Evolutionary conservation across 495 filamentous ascomycete species (phyloP), one percentile per base, ranked within the genome.

Genomic region (Penicillium herquei): DNA sequence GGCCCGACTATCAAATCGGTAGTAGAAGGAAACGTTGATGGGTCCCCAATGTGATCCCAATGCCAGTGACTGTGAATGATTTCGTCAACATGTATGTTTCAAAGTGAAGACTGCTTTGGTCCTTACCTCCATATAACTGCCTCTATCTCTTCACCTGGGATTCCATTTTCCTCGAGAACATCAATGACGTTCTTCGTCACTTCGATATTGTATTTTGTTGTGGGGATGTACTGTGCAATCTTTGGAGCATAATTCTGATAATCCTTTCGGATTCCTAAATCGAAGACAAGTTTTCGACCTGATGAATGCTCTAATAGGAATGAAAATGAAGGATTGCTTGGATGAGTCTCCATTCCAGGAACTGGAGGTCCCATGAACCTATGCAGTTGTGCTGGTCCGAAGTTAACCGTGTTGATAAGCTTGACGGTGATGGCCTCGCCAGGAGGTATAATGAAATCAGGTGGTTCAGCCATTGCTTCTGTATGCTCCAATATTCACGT

Each of bases 31-130:
- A 87, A 85, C 8, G 58, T 72, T 1, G 67, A 64, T 4, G 75
- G 67, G 43, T 85, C 73, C 9, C 82, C 84, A 3, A 68, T 72
- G 62, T 87, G 85, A 54, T 86, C 84, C 50, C 80, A 79, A 59
- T 88, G 85, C 33, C 64, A 61, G 54, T 86, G 83, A n/a, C 34
- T 37, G 12, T 7, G 11, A 32, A 5, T 3, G 30, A 11, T 1
- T 11, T 11, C 21, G 21, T 26, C 4, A 30, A 13, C 42, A 21
- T 12, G 8, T 12, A 12, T 30, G 12, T 37, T 7, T 10, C 33
- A 44, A 31, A 30, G 21, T 4, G 3, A 43, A 18, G 42, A 3
- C 9, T 31, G 7, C 1, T n/a, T 13, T 26, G 11, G 21, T 1
- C 0, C 9, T 10, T 31, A 44, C 42, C 75, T 49, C 46, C 40